Base-by-base conservation (phyloP, 148 eudicot genomes). In the Rhododendron vialii region DNA sequence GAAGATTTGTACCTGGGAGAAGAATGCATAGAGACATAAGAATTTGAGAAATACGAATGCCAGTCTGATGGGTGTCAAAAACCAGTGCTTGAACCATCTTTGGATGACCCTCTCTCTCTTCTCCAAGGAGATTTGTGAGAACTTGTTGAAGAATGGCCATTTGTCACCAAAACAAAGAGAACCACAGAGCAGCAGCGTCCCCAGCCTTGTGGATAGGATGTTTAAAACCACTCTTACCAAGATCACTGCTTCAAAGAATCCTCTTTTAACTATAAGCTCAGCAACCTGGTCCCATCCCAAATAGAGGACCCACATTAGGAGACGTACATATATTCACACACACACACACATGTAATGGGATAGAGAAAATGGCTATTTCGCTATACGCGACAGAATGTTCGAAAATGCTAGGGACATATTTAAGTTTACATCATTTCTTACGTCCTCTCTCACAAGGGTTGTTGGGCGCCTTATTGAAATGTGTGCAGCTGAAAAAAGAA, bases 131-230 rank as follows among this genome's bases (percentile, higher is more conserved):
- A 95, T 86, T 41, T 89, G 82, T 2, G 91, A 83, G 79, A 95
- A 94, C 24, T 89, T 92, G 59, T 88, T 90, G 9, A 95, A n/a
- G 84, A 75, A 94, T 38, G 98, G 98, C 95, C 94, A 94, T 84
- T 89, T 53, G 11, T 87, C 84, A 26, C 87, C 81, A 51, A 95
- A 86, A 84, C 95, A 89, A 15, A 88, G 85, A 33, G 76, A 83
- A 24, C 98, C 97, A 82, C 94, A 91, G 0, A 95, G 88, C 84
- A 94, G 71, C 4, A 95, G 53, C 24, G 95, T 94, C 28, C 98
- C 98, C 48, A 94, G 7, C 88, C 92, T 93, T 41, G 92, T 92
- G 15, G 97, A 93, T 17, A 95, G 83, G 12, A 94, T 13, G 86
- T 78, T 89, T 24, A 93, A 13, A 4, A 92, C 80, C 71, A 69